Evolutionary conservation across 371 early-diverging fungal species (phyloP), one percentile per base, ranked within the genome.

Genomic region (Parasitella parasitica): DNA sequence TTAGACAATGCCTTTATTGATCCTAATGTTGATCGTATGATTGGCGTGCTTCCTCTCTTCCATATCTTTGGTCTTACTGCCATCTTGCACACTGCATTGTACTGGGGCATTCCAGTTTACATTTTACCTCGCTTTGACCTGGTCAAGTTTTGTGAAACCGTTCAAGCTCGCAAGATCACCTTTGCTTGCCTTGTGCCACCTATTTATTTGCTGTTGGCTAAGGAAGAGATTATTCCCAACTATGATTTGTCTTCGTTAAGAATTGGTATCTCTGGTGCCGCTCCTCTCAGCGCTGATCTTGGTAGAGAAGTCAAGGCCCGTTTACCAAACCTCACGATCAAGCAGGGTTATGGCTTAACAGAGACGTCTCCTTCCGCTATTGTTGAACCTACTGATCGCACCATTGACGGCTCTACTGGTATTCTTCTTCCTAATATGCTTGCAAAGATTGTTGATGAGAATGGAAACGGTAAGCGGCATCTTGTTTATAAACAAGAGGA

Each of bases 41-140:
- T 90, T 38, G 90, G 83, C 4, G 77, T 89, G n/a, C 77, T 93
- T 49, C 94, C 94, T 3, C 86, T 90, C 59, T 94, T 85, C 74
- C 95, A 94, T 61, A 84, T 91, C 48, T 76, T 68, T 52, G 77
- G 73, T 7, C 59, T 77, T 15, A 66, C 59, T 35, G 39, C 51
- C 24, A 56, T 74, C 22, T 30, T 80, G 6, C 72, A 76, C 35
- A 16, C 64, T 9, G 63, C 70, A 0, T 28, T 73, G 3, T 76
- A 73, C 22, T 61, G 59, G 57, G 75, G 80, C 15, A 58, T 69
- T 12, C 71, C 78, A 6, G 69, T 83, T 0, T 76, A 87, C 16
- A 72, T 91, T 24, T 67, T 91, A 62, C 83, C 84, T 32, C 83
- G 85, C 41, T 93, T 91, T 69, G 89, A 90, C 54, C 75, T 89